Conservation (phyloP, 2,329 filamentous ascomycete genomes). For the Calonectria ilicicola region DNA sequence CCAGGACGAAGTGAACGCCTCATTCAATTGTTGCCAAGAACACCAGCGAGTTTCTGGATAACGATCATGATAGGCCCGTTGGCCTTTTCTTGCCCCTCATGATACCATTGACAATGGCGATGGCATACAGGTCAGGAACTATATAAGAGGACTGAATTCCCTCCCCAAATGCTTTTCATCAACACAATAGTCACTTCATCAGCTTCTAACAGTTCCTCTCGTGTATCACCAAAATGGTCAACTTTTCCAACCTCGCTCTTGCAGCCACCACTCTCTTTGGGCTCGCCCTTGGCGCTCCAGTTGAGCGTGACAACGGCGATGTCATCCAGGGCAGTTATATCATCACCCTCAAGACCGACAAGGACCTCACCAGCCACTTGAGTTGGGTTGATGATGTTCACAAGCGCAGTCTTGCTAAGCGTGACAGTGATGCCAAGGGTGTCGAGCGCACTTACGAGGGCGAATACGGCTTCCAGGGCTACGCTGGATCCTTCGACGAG, state of each 20-base stretch:
- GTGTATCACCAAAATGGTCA: conserved; percentile 43
- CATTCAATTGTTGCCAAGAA: conserved; percentile 7
- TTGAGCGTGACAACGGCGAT: conserved; percentile 30
- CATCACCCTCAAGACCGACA: conserved; percentile 69
- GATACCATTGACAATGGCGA: conserved; percentile 5
- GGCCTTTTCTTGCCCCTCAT: not conserved
- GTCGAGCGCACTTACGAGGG: conserved; percentile 47
- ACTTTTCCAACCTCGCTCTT: conserved; percentile 43
- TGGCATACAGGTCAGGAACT: conserved; percentile 8
- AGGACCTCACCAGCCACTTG: conserved; percentile 61
- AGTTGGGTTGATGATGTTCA: conserved; percentile 63
- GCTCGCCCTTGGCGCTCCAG: conserved; percentile 34
- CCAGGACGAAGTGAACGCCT: conserved; percentile 24
- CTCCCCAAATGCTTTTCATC: conserved; percentile 13
- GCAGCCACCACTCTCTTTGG: conserved; percentile 41
- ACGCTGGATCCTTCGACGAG: conserved; percentile 57
- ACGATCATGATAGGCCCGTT: not conserved
- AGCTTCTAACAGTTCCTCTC: conserved; percentile 3
- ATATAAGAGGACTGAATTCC: conserved; percentile 36
- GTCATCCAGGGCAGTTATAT: conserved; percentile 64
- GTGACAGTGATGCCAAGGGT: conserved; percentile 50
- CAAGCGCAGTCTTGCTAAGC: conserved; percentile 64
- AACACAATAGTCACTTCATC: conserved; percentile 27
- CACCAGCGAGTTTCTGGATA: conserved; percentile 13
- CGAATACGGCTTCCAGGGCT: conserved; percentile 52